phyloP scores from a whole-genome alignment of 1,284 basidiomycete genomes.

The Boletus smithii region DNA sequence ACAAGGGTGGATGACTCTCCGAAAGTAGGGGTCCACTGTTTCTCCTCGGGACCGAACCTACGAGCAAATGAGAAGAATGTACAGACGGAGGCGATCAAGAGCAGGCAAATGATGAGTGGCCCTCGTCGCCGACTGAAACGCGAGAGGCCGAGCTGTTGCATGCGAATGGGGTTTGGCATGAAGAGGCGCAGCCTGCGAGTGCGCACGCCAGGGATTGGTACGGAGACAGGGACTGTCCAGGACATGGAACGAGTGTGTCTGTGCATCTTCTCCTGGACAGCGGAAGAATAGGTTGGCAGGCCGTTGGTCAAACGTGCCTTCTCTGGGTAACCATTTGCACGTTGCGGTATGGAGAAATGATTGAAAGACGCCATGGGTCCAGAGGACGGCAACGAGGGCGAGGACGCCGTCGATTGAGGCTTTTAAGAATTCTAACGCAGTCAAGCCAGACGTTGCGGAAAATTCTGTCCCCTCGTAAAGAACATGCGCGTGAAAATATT shows the following conservation, averaged over 20 bases:
- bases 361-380: conserved; percentile 45
- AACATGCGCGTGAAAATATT: conserved; percentile 25
- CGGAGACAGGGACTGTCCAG: conserved; percentile 58
- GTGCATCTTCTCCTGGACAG: conserved; percentile 66
- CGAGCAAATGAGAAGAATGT: conserved; percentile 58
- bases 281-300: conserved; percentile 59
- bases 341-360: conserved; percentile 44
- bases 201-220: conserved; percentile 58
- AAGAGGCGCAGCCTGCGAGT: conserved; percentile 49
- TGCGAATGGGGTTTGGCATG: conserved; percentile 61
- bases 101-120: conserved; percentile 47
- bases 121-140: conserved; percentile 59
- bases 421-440: conserved; percentile 10
- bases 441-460: conserved; percentile 10
- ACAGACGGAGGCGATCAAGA: conserved; percentile 48
- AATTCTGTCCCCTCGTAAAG: conserved; percentile 10
- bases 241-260: conserved; percentile 45
- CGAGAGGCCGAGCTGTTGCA: conserved; percentile 56
- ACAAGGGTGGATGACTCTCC: conserved; percentile 75
- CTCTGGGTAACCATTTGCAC: conserved; percentile 45
- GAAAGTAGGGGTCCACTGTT: conserved; percentile 70
- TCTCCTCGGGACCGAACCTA: conserved; percentile 52
- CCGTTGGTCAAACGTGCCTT: conserved; percentile 44
- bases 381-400: conserved; percentile 12
- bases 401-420: conserved; percentile 6